These are phyloP conservation scores for Neodidymelliopsis sp. DNA, from an alignment of 2,329 filamentous ascomycete genomes.

Conservation along the genomic window DNA sequence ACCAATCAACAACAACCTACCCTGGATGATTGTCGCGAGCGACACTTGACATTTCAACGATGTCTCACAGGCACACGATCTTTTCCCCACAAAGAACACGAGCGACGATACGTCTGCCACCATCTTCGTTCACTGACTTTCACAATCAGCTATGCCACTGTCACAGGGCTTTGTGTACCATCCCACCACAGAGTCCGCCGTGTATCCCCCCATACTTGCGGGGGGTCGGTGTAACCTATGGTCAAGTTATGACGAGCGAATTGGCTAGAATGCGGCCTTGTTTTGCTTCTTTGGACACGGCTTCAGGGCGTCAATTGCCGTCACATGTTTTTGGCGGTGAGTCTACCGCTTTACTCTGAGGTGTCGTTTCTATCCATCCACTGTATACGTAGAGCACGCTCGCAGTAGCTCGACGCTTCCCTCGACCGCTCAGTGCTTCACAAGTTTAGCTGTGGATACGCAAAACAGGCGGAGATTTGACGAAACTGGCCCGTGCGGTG, in stretches of 20 bases:
- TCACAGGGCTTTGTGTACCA: not conserved
- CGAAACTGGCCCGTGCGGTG: slow-evolving; percentile 8
- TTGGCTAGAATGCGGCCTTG: not conserved
- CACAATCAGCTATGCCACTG: not conserved
- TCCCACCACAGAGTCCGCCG: not conserved
- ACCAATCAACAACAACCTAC: slow-evolving; percentile 10
- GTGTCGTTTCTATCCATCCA: slow-evolving; percentile 20
- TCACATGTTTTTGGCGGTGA: not conserved
- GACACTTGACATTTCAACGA: slow-evolving; percentile 12
- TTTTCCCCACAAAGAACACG: slow-evolving; percentile 9
- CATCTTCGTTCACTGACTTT: not conserved
- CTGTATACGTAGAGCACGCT: slow-evolving; percentile 31
- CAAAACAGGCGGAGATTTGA: slow-evolving; percentile 3
- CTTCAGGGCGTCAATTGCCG: not conserved
- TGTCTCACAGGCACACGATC: slow-evolving; percentile 7
- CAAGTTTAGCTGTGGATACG: slow-evolving; percentile 20
- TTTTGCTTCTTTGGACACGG: not conserved
- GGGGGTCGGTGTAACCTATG: not conserved
- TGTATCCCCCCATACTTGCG: not conserved
- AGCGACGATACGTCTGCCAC: not conserved
- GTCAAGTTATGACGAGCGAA: not conserved
- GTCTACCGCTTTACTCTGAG: not conserved
- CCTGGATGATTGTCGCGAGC: slow-evolving; percentile 23
- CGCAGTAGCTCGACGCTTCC: slow-evolving; percentile 35
- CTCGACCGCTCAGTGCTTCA: slow-evolving; percentile 17